Evolutionary conservation across 2,329 filamentous ascomycete genomes (phyloP), one percentile per base, ranked within the genome.

Genomic region (Alternaria infectoria): DNA sequence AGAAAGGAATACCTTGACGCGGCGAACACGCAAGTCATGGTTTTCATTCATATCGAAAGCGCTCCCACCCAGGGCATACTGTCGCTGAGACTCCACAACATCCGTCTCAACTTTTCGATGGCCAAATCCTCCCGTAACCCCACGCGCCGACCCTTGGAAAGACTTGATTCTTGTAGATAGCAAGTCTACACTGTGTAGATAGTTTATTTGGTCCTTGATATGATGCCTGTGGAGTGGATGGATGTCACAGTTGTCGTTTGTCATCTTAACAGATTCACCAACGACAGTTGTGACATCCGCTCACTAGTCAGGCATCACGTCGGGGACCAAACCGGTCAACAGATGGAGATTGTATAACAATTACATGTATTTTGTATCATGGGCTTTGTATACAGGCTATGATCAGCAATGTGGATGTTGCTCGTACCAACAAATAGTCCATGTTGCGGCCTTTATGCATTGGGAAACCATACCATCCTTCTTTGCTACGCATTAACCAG

Each of bases 291-390:
- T 40, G 32, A 40, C 32, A 5, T 40, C 32, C 15, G 32, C 15
- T n/a, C 8, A 40, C 15, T 40, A 40, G 32, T 40, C 32, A 40
- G 15, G 15, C 32, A 40, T 40, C 8, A 10, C 2, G 15, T 3
- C 3, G 5, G n/a, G 36, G 36, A 3, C n/a, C 36, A 40, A 3
- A 0, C 1, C n/a, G 2, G 36, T 5, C 2, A n/a, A 8, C 36
- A 40, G n/a, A 3, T 2, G 36, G 3, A 40, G 2, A 4, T 2
- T 40, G 3, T 40, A 0, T 3, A 6, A 40, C 4, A n/a, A 1
- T 40, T 40, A 11, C 8, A 40, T 40, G 36, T 5, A 2, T 40
- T 40, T 4, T 0, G 4, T 17, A 17, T 0, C 5, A 11, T 4
- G 36, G 4, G 36, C 15, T 40, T 17, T 17, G 36, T 40, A 40